phyloP scores from a whole-genome alignment of 2,329 filamentous ascomycete species.

The Plectosphaerella cucumerina region DNA sequence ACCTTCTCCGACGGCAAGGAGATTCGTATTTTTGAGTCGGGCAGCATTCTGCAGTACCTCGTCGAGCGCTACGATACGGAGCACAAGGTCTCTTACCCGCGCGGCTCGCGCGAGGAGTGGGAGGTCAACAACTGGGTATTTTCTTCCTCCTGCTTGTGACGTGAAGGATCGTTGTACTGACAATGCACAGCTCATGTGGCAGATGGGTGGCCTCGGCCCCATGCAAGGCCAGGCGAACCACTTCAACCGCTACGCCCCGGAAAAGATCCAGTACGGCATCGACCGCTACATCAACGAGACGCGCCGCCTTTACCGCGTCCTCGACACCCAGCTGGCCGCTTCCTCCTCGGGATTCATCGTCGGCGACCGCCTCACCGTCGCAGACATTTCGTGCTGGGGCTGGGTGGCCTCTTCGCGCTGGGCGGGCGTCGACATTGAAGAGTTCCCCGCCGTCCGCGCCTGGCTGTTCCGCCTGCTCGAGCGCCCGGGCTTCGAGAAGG shows the following conservation, averaged over 20 bases:
- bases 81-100: slow-evolving; percentile 77
- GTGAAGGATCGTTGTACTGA: too few relatives aligned
- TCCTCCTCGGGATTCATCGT: slow-evolving; percentile 55
- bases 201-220: slow-evolving; percentile 76
- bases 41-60: slow-evolving; percentile 80
- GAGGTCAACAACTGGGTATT: slow-evolving; percentile 74
- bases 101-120: slow-evolving; percentile 68
- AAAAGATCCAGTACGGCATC: slow-evolving; percentile 78
- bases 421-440: slow-evolving; percentile 54
- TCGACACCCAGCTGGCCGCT: slow-evolving; percentile 66
- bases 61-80: slow-evolving; percentile 77
- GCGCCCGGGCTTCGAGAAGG: slow-evolving; percentile 70
- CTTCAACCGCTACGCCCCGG: slow-evolving; percentile 77
- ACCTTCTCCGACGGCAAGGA: slow-evolving; percentile 67
- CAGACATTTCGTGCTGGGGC: slow-evolving; percentile 74
- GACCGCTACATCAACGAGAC: slow-evolving; percentile 81
- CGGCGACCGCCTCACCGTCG: slow-evolving; percentile 67
- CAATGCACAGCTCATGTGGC: slow-evolving; percentile 53
- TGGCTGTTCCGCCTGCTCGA: slow-evolving; percentile 72
- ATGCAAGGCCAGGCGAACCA: slow-evolving; percentile 87
- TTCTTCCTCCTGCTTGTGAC: too few relatives aligned
- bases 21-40: slow-evolving; percentile 78
- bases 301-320: slow-evolving; percentile 71
- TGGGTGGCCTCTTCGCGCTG: slow-evolving; percentile 60
- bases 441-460: slow-evolving; percentile 71